phyloP scores from a whole-genome alignment of 225 moss, liverwort and hornwort species.

The Pseudoscleropodium purum region DNA sequence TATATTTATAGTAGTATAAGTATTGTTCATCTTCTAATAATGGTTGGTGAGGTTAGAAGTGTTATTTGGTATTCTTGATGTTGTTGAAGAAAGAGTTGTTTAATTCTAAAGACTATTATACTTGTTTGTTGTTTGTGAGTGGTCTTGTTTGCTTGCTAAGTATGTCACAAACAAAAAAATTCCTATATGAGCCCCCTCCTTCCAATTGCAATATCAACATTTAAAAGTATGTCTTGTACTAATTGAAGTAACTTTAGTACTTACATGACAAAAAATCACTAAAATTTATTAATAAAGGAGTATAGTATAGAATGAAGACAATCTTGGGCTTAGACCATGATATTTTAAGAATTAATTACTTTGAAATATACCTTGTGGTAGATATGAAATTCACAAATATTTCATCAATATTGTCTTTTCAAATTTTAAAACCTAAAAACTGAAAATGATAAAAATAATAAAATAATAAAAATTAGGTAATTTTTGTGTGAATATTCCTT shows the following conservation, averaged over 20 bases:
- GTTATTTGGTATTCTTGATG: fast-evolving
- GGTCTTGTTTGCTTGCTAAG: background rate
- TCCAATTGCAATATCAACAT: background rate
- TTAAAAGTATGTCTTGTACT: background rate
- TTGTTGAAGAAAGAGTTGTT: background rate
- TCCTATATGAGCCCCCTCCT: fast-evolving
- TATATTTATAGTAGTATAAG: background rate
- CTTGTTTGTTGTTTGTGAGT: background rate
- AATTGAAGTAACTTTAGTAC: background rate
- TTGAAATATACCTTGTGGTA: background rate
- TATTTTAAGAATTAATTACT: background rate
- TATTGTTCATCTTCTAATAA: background rate
- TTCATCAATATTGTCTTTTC: background rate
- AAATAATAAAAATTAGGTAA: too few species aligned
- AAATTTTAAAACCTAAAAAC: background rate
- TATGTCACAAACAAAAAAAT: background rate
- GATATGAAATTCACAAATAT: background rate
- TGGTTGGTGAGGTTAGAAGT: background rate
- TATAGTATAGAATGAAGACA: fast-evolving
- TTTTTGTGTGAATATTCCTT: background rate
- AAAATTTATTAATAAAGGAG: background rate
- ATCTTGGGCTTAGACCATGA: background rate
- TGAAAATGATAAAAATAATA: background rate
- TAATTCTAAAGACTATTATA: background rate
- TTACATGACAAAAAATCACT: background rate